Base-by-base conservation (phyloP, 345 rosid species). In the Lepidium aucheri region DNA sequence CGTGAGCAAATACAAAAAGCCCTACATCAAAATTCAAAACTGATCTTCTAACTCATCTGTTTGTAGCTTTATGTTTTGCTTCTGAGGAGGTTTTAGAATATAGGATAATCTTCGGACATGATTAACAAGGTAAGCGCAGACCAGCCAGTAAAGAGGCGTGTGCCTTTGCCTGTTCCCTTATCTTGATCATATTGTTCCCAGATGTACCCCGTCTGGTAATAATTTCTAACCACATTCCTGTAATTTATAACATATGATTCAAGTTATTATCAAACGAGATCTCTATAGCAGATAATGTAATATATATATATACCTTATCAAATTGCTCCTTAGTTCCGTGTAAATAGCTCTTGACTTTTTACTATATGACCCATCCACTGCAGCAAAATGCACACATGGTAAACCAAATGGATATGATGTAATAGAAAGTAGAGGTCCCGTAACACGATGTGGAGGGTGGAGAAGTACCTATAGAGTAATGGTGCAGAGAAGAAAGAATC, bases 101-200 rank as follows among this genome's bases (percentile, higher is more conserved):
- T 72, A 63, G 67, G 66, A 67, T 85, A 90, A 32, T 76, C 80
- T 80, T 94, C 96, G 0, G 86, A 87, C 99, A 94, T 90, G 22
- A 94, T 84, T 50, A 90, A 60, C 18, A 90, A 45, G 47, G 86
- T 78, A 38, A 94, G 96, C 1, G 97, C 61, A 53, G 99, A 85
- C 99, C 99, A 94, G 42, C 99, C 99, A 3, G 97, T 88, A 70
- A 94, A 94, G 16, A 81, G 73, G 0, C 96, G 89, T 0, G 92
- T 73, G 35, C 97, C 95, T 77, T 88, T 85, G 51, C 97, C 96
- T 60, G 68, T 81, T 17, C 97, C 99, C 18, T 72, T 85, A 77
- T 53, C 76, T 78, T 90, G 99, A 68, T 88, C 95, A 78, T 90
- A 90, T 64, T 94, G 99, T 70, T 94, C 99, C 99, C 99, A 94